phyloP scores from a whole-genome alignment of 2,329 filamentous ascomycete species.

The Pyrenophora tritici-repentis region DNA sequence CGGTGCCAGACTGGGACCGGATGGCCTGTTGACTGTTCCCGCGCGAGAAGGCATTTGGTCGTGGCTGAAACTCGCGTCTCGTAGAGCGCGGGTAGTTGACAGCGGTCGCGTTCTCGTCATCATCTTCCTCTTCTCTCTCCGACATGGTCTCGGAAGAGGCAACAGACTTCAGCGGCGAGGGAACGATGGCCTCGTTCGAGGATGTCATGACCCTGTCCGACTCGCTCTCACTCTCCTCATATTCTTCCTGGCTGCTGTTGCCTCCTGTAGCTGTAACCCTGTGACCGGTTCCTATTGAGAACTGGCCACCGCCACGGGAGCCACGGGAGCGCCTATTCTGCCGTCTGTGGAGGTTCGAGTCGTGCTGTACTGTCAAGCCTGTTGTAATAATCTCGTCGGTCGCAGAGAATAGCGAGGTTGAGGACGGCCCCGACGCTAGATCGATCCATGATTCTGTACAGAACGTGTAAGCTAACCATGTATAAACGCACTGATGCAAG shows the following conservation, averaged over 20 bases:
- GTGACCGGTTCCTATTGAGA: conserved; percentile 41
- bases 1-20: conserved; percentile 54
- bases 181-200: conserved; percentile 63
- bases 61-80: conserved; percentile 72
- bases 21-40: conserved; percentile 60
- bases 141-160: conserved; percentile 47
- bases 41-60: conserved; percentile 91
- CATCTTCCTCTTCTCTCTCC: conserved; percentile 44
- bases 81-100: conserved; percentile 66
- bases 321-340: conserved; percentile 51
- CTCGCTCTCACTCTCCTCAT: conserved; percentile 90
- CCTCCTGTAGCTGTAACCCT: conserved; percentile 53
- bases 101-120: conserved; percentile 80
- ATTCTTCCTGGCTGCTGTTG: conserved; percentile 92
- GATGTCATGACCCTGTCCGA: conserved; percentile 73
- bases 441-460: conserved; percentile 91
- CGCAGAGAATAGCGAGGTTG: conserved; percentile 83
- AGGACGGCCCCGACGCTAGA: conserved; percentile 88
- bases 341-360: conserved; percentile 66
- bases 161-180: conserved; percentile 41
- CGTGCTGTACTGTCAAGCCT: conserved; percentile 75
- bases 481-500: not conserved
- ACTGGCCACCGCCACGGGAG: conserved; percentile 36
- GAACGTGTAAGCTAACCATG: conserved; percentile 19
- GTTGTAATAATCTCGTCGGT: conserved; percentile 91